phyloP scores from a whole-genome alignment of 305 asterid species.

The Rubia occidens region DNA sequence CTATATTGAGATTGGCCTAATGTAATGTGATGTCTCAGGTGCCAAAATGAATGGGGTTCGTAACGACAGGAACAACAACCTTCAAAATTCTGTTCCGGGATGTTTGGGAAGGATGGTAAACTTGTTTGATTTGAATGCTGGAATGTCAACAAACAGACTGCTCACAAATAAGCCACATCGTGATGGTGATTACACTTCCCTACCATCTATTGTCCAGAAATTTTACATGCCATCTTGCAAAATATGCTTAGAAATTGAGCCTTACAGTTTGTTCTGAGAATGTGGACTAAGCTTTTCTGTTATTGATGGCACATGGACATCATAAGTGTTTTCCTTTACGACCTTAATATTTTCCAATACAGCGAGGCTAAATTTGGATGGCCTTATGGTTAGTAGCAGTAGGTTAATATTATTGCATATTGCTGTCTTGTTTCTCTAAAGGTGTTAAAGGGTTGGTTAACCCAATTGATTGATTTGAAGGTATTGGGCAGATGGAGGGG shows the following conservation, averaged over 20 bases:
- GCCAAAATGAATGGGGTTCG: slow-evolving; percentile 57
- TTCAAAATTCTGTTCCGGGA: slow-evolving; percentile 61
- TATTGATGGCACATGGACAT: neutral
- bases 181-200: slow-evolving; percentile 39
- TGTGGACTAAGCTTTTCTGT: neutral
- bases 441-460: neutral
- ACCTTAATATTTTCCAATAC: neutral
- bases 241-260: neutral
- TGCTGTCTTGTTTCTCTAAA: neutral
- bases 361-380: neutral
- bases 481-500: neutral
- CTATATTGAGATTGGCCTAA: slow-evolving; percentile 12
- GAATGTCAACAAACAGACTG: slow-evolving; percentile 49
- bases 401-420: neutral
- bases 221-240: neutral
- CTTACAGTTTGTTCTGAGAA: neutral
- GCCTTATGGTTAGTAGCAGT: neutral
- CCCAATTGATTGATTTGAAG: no score
- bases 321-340: neutral
- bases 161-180: slow-evolving; percentile 67
- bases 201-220: neutral
- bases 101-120: slow-evolving; percentile 92
- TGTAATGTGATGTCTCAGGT: slow-evolving; percentile 30
- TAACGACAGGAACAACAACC: slow-evolving; percentile 29
- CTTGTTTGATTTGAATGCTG: slow-evolving; percentile 62